Base-by-base conservation (phyloP, 2,329 filamentous ascomycete species). In the Fusarium gaditjirri region DNA sequence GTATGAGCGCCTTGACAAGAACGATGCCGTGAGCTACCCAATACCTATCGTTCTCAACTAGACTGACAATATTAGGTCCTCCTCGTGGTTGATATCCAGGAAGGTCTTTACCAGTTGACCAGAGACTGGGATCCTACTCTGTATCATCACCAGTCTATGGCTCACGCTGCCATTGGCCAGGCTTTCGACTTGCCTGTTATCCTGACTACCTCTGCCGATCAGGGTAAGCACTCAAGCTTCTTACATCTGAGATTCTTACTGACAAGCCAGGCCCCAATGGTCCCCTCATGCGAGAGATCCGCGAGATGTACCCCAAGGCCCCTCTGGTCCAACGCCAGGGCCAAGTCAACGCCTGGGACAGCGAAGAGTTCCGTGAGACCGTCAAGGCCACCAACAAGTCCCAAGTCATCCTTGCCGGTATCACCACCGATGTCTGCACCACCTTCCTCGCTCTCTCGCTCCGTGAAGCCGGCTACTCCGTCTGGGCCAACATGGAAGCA, bases 341-440 rank as follows among this genome's bases (percentile, higher is more conserved):
- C 42, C 90, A 94, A 77, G 91, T 94, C 76, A 88, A 94, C 77
- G 92, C 92, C 6, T 94, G 91, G 92, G 93, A 94, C 78, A 94
- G 93, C 74, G 73, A 85, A 6, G 88, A 92, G 0, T 94, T 94
- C 83, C 86, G 87, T 39, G 84, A 84, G 4, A 92, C 92, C 4
- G 85, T 94, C 68, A 82, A 86, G 70, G 91, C 90, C 4, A 88
- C 91, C 8, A 88, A 88, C 64, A 90, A 89, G 79, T 89, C 86
- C 35, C 93, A 94, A 79, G 83, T 94, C 75, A 92, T 94, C 76
- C 80, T 95, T 21, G 91, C 85, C 6, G 92, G 92, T 12, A 93
- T 94, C 75, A 87, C 89, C 5, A 94, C 92, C 1, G 92, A 94
- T 78, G 92, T 94, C 65, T 94, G 91, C 85, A 93, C 91, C 27